Evolutionary conservation across 257 asterid genomes (phyloP).

Genomic region (Penstemon barbatus): DNA sequence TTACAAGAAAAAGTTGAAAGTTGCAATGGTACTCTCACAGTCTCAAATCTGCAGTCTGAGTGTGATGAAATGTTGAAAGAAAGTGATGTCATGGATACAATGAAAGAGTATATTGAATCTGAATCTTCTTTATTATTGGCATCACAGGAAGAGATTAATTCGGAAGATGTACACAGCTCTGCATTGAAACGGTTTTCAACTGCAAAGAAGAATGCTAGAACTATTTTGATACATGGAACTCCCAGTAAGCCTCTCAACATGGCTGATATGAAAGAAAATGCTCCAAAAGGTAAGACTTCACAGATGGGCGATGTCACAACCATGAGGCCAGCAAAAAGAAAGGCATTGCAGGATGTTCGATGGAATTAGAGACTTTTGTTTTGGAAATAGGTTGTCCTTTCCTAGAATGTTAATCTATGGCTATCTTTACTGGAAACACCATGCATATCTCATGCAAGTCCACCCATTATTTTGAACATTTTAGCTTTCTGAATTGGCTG

Average conservation of each 20-base stretch:
- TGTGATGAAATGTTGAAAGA: constrained; percentile 35
- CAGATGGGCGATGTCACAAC: constrained; percentile 43
- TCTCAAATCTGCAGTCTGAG: constrained; percentile 28
- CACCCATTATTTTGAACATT: constrained; percentile 8
- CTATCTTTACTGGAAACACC: neutral
- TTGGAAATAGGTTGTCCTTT: too few species aligned
- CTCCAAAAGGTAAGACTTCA: constrained; percentile 35
- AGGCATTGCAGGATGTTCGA: constrained; percentile 48
- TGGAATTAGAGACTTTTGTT: constrained; percentile 31
- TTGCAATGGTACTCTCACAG: neutral
- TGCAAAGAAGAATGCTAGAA: constrained; percentile 44
- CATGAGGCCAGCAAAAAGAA: constrained; percentile 55
- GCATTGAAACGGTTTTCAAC: constrained; percentile 26
- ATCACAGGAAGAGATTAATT: constrained; percentile 24
- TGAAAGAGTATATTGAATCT: constrained; percentile 41
- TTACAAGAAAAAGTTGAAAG: constrained; percentile 28
- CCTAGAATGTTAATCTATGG: neutral
- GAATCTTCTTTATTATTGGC: constrained; percentile 37
- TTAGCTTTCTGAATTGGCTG: too few species aligned
- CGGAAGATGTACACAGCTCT: neutral
- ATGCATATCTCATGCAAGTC: constrained; percentile 3
- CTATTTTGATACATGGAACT: constrained; percentile 69
- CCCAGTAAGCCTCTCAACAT: constrained; percentile 45
- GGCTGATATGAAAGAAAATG: constrained; percentile 71
- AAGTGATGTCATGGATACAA: constrained; percentile 47